Percentiles rank a stretch among this genome's conserved stretches.
Evolutionary conservation across 75 land plant genomes (phyloP).

Genomic region (Selaginella moellendorffii): DNA sequence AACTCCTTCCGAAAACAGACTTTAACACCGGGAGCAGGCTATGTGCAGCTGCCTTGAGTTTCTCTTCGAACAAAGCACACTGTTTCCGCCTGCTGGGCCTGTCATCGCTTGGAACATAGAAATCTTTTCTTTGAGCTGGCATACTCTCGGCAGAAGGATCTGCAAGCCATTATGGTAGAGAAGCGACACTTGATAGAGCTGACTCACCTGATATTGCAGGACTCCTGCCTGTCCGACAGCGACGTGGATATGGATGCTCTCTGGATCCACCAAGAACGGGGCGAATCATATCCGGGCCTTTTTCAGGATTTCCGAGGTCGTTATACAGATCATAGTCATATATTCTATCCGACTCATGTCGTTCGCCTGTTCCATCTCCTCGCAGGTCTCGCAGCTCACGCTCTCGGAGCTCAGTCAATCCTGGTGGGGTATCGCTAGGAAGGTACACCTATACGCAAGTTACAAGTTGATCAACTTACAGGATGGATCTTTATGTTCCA

Average conservation of each 20-base stretch:
- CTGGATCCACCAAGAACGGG: neutral
- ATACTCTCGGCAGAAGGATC: neutral
- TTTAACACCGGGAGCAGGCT: neutral
- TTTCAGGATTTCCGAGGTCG: neutral
- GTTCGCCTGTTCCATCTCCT: conserved; percentile 2
- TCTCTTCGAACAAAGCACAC: neutral
- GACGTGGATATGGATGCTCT: conserved; percentile 4
- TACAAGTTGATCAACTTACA: neutral
- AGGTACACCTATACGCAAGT: neutral
- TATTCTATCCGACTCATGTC: neutral
- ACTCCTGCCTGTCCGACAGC: conserved; percentile 1
- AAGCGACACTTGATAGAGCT: neutral
- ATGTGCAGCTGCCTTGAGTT: neutral
- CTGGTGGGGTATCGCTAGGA: neutral
- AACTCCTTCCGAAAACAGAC: neutral
- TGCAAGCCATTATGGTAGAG: neutral
- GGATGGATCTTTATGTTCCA: neutral
- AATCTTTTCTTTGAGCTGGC: neutral
- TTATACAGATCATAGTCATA: conserved; percentile 4
- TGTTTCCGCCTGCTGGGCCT: conserved; percentile 20
- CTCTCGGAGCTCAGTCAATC: neutral
- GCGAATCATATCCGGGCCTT: neutral
- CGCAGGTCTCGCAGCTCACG: neutral
- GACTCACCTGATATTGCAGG: no score
- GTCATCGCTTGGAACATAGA: conserved; percentile 38